Evolutionary conservation across 768 basidiomycete genomes (phyloP).

Genomic region (Psilocybe cyanescens): DNA sequence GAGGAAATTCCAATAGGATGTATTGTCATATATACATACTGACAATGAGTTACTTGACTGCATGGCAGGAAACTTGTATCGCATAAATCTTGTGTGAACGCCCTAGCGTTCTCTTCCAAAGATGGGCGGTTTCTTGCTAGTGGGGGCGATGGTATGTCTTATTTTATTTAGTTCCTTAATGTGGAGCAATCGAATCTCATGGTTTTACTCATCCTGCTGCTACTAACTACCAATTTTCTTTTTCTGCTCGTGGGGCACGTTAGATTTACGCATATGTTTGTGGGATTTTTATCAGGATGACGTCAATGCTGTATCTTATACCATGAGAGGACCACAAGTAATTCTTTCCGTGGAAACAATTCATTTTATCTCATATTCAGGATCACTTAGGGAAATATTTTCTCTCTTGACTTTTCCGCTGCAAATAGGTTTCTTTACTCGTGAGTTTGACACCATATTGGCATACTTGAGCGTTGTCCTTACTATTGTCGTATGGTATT

Average conservation of each 20-base stretch:
- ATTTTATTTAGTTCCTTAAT: background rate
- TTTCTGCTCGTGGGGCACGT: too few species aligned
- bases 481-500: background rate
- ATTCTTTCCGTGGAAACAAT: background rate
- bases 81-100: conserved; percentile 70
- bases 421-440: conserved; percentile 65
- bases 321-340: conserved; percentile 53
- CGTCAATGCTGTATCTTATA: conserved; percentile 41
- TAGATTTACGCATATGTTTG: conserved; percentile 58
- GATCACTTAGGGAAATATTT: conserved; percentile 61
- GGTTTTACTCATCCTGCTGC: background rate
- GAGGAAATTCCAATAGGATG: background rate
- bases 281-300: conserved; percentile 75
- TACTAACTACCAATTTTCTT: background rate
- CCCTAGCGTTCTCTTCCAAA: conserved; percentile 60
- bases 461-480: conserved; percentile 1
- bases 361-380: background rate
- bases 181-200: background rate
- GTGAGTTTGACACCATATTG: conserved; percentile 44
- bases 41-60: background rate
- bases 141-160: conserved; percentile 65
- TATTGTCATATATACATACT: background rate
- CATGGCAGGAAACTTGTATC: conserved; percentile 27
- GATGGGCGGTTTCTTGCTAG: conserved; percentile 67
- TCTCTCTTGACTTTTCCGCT: conserved; percentile 73